A percentile compares a stretch with the other conserved stretches of the same genome.
phyloP scores from a whole-genome alignment of 2,329 filamentous ascomycete species.

The Aspergillus carbonarius region DNA sequence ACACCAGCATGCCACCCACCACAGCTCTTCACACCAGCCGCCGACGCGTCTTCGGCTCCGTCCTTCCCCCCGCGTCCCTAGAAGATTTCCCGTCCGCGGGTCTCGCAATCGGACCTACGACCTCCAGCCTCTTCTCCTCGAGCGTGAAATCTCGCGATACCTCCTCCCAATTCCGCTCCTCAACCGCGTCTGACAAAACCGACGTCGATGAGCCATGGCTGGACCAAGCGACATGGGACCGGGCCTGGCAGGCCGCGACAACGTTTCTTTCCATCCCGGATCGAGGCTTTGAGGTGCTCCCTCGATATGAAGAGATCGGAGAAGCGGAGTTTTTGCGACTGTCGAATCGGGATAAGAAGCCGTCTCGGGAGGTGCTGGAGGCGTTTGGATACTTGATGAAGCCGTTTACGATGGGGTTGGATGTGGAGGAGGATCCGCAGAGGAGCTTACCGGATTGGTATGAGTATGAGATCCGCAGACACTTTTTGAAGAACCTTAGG shows the following conservation, averaged over 20 bases:
- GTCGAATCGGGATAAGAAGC: conserved; percentile 31
- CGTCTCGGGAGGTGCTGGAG: conserved; percentile 31
- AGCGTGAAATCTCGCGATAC: conserved; percentile 11
- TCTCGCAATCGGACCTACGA: conserved; percentile 22
- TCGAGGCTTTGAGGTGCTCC: conserved; percentile 32
- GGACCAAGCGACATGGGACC: conserved; percentile 39
- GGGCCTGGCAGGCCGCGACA: conserved; percentile 44
- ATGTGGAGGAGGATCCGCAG: conserved; percentile 16
- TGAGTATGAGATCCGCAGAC: conserved; percentile 42
- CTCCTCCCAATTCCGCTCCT: conserved; percentile 4
- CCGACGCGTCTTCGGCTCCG: conserved; percentile 45
- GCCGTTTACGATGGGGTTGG: conserved; percentile 18
- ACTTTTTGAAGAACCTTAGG: conserved; percentile 43
- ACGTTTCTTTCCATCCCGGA: conserved; percentile 41
- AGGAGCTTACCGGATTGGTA: conserved; percentile 44
- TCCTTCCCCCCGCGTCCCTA: conserved; percentile 43
- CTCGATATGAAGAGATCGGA: conserved; percentile 22
- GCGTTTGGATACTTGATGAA: conserved; percentile 35
- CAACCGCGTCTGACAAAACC: conserved; percentile 5
- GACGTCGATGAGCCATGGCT: conserved; percentile 16
- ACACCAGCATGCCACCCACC: conserved; percentile 25
- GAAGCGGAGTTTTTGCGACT: conserved; percentile 29
- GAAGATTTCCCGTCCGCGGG: conserved; percentile 32
- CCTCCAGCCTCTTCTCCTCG: not conserved
- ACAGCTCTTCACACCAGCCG: conserved; percentile 17